Percentiles rank a stretch among this genome's conserved stretches.
Evolutionary conservation across 2,329 filamentous ascomycete genomes (phyloP).

Genomic region (Claviceps sp.): DNA sequence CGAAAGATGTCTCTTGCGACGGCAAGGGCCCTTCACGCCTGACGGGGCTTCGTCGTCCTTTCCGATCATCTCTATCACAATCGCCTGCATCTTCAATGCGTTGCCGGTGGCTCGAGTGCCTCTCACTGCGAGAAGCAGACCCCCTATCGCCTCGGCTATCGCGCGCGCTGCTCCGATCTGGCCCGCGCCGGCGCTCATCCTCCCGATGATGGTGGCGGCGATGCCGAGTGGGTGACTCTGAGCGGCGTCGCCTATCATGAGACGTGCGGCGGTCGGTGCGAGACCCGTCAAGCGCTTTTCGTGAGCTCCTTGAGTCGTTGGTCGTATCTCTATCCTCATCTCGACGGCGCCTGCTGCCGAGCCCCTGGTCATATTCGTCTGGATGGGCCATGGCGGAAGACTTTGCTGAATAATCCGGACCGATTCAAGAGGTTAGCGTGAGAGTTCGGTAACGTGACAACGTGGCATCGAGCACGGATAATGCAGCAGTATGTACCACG

Average conservation of each 20-base stretch:
- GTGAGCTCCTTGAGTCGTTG: constrained; percentile 10
- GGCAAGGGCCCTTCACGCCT: constrained; percentile 37
- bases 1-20: constrained; percentile 47
- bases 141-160: constrained; percentile 12
- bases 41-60: constrained; percentile 11
- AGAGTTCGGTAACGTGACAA: not conserved
- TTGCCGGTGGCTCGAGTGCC: constrained; percentile 14
- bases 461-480: not conserved
- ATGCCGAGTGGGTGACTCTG: constrained; percentile 13
- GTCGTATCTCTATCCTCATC: constrained; percentile 6
- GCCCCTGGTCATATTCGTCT: constrained; percentile 11
- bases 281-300: constrained; percentile 10
- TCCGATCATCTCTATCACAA: constrained; percentile 8
- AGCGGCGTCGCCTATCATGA: constrained; percentile 19
- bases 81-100: constrained; percentile 8
- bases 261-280: constrained; percentile 16
- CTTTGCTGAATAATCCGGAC: not conserved
- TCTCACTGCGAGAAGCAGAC: constrained; percentile 21
- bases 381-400: constrained; percentile 15
- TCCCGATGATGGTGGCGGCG: constrained; percentile 10
- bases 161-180: constrained; percentile 7
- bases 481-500: constrained; percentile 3
- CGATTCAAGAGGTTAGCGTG: not conserved
- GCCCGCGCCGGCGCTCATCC: constrained; percentile 13
- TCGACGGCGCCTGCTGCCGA: constrained; percentile 4